Evolutionary conservation across 345 rosid genomes (phyloP).

Genomic region (Rhodamnia rubescens): DNA sequence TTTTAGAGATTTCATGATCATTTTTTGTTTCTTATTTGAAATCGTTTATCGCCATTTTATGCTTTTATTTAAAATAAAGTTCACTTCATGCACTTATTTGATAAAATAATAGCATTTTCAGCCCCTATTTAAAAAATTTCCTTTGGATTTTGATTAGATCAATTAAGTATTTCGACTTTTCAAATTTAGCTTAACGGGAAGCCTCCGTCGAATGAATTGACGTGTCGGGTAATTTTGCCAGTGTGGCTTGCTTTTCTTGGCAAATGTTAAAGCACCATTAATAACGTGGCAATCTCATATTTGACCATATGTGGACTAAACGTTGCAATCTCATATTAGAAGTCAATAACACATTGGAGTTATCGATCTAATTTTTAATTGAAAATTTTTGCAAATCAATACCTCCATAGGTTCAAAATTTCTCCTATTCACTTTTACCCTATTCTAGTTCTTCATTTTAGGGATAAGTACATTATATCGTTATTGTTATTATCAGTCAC

Average conservation of each 20-base stretch:
- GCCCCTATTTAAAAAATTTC: too few relatives aligned
- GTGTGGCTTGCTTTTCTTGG: neutral
- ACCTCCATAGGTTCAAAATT: neutral
- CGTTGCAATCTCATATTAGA: neutral
- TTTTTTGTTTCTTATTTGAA: too few relatives aligned
- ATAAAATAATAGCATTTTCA: too few relatives aligned
- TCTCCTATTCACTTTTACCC: neutral
- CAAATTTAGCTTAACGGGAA: neutral
- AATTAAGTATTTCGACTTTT: neutral
- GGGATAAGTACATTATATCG: neutral
- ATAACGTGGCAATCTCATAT: fast-evolving
- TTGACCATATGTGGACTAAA: fast-evolving
- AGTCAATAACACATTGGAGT: neutral
- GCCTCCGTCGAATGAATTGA: neutral
- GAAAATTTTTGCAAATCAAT: neutral
- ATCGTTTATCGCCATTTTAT: too few relatives aligned
- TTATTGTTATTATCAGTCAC: neutral
- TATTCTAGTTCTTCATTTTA: neutral
- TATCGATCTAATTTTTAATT: neutral
- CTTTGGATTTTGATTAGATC: neutral
- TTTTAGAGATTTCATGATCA: too few relatives aligned
- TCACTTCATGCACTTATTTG: too few relatives aligned
- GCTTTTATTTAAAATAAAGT: too few relatives aligned
- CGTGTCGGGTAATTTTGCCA: neutral
- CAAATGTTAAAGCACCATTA: neutral